phyloP scores from a whole-genome alignment of 371 early-diverging fungal genomes.

The Mucor plumbeus region DNA sequence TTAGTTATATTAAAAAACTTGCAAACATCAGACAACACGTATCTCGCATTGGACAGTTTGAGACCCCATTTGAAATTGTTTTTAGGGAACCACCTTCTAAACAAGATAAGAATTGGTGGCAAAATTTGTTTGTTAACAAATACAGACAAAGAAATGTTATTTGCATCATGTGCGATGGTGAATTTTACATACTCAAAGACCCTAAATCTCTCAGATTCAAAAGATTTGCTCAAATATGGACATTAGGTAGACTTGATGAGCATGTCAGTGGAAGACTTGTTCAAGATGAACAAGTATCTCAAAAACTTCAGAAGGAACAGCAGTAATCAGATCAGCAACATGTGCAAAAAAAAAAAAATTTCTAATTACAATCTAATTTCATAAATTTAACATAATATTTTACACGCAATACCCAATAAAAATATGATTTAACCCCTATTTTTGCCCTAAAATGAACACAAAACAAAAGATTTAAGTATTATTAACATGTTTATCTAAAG shows the following conservation, averaged over 20 bases:
- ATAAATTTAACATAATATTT: no score
- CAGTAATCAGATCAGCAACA: neutral
- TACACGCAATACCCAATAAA: no score
- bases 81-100: constrained; percentile 17
- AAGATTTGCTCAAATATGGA: constrained; percentile 62
- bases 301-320: neutral
- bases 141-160: constrained; percentile 44
- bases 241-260: constrained; percentile 49
- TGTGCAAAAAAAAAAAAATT: neutral
- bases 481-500: no score
- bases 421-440: no score
- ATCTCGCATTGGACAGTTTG: constrained; percentile 51
- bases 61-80: constrained; percentile 37
- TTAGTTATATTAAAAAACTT: constrained; percentile 49
- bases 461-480: no score
- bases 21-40: constrained; percentile 49
- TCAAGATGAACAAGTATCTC: constrained; percentile 34
- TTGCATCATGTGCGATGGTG: constrained; percentile 72
- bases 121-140: constrained; percentile 10
- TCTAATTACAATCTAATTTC: no score
- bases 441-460: no score
- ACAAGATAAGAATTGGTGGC: constrained; percentile 10
- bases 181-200: constrained; percentile 63
- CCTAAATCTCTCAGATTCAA: constrained; percentile 55
- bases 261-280: constrained; percentile 38